phyloP scores from a whole-genome alignment of 345 rosid species.

The Salix exigua region DNA sequence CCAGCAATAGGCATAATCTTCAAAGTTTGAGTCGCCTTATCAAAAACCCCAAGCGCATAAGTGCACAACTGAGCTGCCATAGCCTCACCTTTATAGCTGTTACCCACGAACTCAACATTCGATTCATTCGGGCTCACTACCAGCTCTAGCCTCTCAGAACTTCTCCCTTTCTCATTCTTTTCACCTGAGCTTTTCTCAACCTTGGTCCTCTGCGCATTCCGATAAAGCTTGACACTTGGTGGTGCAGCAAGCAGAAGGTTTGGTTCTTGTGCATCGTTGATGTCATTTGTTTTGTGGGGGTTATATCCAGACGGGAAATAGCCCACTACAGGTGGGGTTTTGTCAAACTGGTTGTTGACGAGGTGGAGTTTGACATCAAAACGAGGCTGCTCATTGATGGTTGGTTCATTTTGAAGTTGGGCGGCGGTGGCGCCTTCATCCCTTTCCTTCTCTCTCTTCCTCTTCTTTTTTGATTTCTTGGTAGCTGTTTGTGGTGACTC shows the following conservation, averaged over 20 bases:
- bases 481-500: constrained; percentile 8
- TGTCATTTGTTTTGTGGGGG: constrained; percentile 25
- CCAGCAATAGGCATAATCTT: constrained; percentile 70
- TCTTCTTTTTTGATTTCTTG: constrained; percentile 24
- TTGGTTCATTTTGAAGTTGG: background rate
- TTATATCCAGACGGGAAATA: constrained; percentile 75
- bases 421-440: background rate
- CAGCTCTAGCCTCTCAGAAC: constrained; percentile 52
- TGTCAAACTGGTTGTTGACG: constrained; percentile 41
- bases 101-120: constrained; percentile 66
- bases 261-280: background rate
- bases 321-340: constrained; percentile 57
- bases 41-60: constrained; percentile 65
- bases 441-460: constrained; percentile 11
- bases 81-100: constrained; percentile 64
- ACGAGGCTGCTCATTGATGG: background rate
- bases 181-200: constrained; percentile 9
- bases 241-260: background rate
- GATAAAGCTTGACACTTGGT: constrained; percentile 43
- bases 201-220: constrained; percentile 27
- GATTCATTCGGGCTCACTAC: constrained; percentile 64
- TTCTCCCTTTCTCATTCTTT: constrained; percentile 26
- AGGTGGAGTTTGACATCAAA: constrained; percentile 32
- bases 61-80: constrained; percentile 53
- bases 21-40: constrained; percentile 55